These are phyloP conservation scores for Funneliformis mosseae DNA, from an alignment of 192 early-diverging fungal genomes.

Conservation along the genomic window DNA sequence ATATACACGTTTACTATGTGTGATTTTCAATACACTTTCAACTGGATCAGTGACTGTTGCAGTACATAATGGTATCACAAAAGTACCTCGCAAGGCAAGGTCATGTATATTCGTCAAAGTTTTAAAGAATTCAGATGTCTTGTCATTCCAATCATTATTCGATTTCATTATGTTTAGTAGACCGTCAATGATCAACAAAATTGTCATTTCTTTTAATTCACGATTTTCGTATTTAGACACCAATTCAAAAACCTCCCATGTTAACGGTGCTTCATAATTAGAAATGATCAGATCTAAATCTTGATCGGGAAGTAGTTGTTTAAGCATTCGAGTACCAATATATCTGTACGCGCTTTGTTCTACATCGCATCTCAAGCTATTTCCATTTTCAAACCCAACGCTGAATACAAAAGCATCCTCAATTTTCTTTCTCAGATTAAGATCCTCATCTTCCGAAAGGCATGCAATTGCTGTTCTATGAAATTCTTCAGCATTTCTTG, in stretches of 20 bases:
- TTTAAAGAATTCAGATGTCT: no score
- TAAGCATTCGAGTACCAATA: conserved; percentile 38
- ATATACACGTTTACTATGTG: conserved; percentile 28
- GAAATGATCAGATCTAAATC: conserved; percentile 22
- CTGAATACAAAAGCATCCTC: no score
- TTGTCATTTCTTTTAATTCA: no score
- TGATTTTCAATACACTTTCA: conserved; percentile 27
- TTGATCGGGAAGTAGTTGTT: conserved; percentile 35
- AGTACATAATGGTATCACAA: background rate
- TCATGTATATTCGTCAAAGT: no score
- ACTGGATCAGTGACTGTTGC: conserved; percentile 33
- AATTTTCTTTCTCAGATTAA: conserved; percentile 14
- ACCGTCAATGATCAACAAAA: no score
- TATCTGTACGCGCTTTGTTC: conserved; percentile 19
- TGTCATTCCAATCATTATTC: no score
- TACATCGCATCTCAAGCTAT: background rate
- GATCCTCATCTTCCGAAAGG: conserved; percentile 15
- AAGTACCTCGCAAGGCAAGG: no score
- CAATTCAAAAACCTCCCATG: background rate
- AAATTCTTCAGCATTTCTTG: conserved; percentile 36
- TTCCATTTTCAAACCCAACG: conserved; percentile 28
- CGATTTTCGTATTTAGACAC: no score
- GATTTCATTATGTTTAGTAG: no score
- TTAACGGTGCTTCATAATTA: conserved; percentile 27
- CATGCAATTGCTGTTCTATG: conserved; percentile 33